Evolutionary conservation across 345 rosid genomes (phyloP), one percentile per base, ranked within the genome.

Genomic region (Physaria fendleri): DNA sequence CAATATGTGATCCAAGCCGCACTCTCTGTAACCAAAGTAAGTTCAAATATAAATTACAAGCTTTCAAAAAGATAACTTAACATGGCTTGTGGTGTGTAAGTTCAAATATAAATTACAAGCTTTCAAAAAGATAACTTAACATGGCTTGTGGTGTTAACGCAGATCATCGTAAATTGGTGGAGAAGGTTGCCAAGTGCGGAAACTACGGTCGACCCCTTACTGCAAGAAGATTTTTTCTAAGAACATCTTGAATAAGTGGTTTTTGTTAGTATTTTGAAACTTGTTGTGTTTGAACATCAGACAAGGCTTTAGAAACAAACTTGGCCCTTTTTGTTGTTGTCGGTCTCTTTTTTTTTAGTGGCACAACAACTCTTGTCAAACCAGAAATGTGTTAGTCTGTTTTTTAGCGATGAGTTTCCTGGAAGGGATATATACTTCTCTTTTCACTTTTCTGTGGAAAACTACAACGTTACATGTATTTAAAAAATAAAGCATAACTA

Each of bases 1-100:
- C 91, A 87, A 43, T 87, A 87, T 69, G 95, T 87, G 28, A 73
- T 87, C 47, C 88, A 84, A 50, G 72, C 87, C 43, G 91, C 88
- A 10, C 65, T 87, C 40, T 37, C 80, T 11, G 79, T 78, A 17
- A 72, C 84, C 34, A 79, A 81, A 84, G 85, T 81, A 12, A 7
- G 22, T 57, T 56, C 24, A 23, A 27, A 30, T 10, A 13, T n/a
- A n/a, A n/a, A n/a, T n/a, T n/a, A 20, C 13, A 15, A 41, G 41
- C 15, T 61, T 54, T 32, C 17, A 2, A 24, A 15, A 22, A 42
- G 42, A 11, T 1, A 20, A 33, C 16, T 14, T 55, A 43, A 22
- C 14, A 17, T 54, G 32, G 37, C 28, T 28, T 12, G 33, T 65
- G 56, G 62, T 33, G 44, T 34, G n/a, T n/a, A n/a, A n/a, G n/a